Evolutionary conservation across 139 green algal species (phyloP), one percentile per base, ranked within the genome.

Genomic region (Desmodesmus armatus): DNA sequence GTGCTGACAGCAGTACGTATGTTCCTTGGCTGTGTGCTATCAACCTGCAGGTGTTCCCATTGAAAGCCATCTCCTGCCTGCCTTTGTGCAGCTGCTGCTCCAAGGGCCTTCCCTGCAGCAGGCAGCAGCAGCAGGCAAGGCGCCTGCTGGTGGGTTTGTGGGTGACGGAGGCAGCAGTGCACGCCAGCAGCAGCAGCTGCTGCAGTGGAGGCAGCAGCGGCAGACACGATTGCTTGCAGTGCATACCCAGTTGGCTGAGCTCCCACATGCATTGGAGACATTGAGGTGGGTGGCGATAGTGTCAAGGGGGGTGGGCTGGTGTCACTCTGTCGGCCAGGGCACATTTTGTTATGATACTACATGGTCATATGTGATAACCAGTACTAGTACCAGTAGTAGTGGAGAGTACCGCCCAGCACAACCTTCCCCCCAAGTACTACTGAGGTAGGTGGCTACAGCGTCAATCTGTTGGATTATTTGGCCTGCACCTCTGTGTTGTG

Each of bases 41-140:
- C 37, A 43, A 9, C 25, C 35, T 31, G 35, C 77, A 87, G 87
- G 87, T 23, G 83, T 87, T 27, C 51, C 83, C 31, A 63, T 87
- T 0, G 73, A 84, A 37, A 79, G 85, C 15, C 53, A 83, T 31
- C 72, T 93, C 25, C 31, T 91, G 35, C 85, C 87, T 5, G 41
- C 39, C 29, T 87, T 90, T 25, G 43, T 72, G 4, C 74, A 89
- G 39, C 82, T 91, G 43, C 87, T 86, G 65, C 33, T 91, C 43
- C 17, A 85, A 29, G 89, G 89, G 6, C 89, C 89, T 23, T 37
- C 67, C 33, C 0, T 47, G 23, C 41, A 31, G 37, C n/a, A 27
- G 25, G 41, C 53, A 63, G 51, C 51, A 23, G 51, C 81, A 84
- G 65, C 17, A 49, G 41, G 40, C 49, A 47, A 58, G 51, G 27